Conservation (phyloP, 306 rosid genomes). For the Cyclanthera cordifolia region DNA sequence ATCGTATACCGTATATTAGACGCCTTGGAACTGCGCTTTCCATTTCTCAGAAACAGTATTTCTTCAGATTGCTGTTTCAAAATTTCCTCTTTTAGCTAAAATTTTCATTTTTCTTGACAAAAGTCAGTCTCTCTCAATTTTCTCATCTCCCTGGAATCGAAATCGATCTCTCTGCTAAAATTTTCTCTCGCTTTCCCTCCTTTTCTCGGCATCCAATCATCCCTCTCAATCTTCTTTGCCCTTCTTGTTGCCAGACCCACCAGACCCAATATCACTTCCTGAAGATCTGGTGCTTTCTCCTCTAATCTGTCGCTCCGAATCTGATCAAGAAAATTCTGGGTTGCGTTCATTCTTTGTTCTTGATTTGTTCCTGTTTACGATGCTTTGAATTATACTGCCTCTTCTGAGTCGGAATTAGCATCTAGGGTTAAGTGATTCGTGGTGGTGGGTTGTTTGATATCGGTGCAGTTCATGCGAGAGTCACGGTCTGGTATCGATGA, state of each 20-base stretch:
- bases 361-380: constrained; percentile 12
- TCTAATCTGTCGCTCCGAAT: constrained; percentile 18
- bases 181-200: constrained; percentile 5
- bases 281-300: constrained; percentile 36
- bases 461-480: constrained; percentile 30
- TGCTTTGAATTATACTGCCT: constrained; percentile 17
- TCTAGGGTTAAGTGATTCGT: constrained; percentile 19
- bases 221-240: neutral
- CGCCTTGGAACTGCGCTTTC: constrained; percentile 1
- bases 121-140: neutral
- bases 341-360: neutral
- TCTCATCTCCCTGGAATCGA: constrained; percentile 28
- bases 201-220: neutral
- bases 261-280: too few species aligned
- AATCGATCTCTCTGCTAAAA: constrained; percentile 28
- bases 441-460: constrained; percentile 13
- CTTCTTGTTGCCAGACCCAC: constrained; percentile 18
- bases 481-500: constrained; percentile 33
- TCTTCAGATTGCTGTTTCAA: constrained; percentile 13
- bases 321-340: constrained; percentile 7
- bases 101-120: neutral
- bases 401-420: constrained; percentile 16
- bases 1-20: constrained; percentile 2
- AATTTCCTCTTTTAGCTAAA: neutral
- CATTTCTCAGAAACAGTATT: neutral